A percentile compares a stretch with the other conserved stretches of the same genome.
Evolutionary conservation across 495 filamentous ascomycete species (phyloP).

Genomic region (Recurvomyces mirabilis): DNA sequence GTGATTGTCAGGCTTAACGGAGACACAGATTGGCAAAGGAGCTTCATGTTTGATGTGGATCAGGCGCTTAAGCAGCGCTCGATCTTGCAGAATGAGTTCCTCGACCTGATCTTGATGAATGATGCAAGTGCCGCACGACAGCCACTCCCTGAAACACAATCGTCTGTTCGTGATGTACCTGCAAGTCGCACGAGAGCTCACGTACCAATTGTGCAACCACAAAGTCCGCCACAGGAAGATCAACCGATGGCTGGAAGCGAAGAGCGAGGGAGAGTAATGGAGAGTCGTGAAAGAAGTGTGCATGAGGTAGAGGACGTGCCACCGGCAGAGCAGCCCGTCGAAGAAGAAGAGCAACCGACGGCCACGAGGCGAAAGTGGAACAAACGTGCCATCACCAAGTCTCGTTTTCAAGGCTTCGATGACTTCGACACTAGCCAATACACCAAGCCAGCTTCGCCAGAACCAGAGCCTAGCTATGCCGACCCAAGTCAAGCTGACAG

Average conservation of each 20-base stretch:
- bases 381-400: constrained; percentile 36
- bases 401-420: constrained; percentile 65
- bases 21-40: constrained; percentile 55
- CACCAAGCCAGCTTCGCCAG: constrained; percentile 14
- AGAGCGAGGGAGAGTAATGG: too few species aligned
- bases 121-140: constrained; percentile 60
- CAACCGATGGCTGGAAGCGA: too few species aligned
- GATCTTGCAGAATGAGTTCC: constrained; percentile 82
- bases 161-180: too few species aligned
- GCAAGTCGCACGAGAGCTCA: too few species aligned
- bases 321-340: neutral
- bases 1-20: constrained; percentile 68
- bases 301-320: neutral
- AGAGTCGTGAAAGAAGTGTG: neutral
- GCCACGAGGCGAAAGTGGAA: neutral
- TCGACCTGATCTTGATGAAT: constrained; percentile 74
- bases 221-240: neutral
- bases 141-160: too few species aligned
- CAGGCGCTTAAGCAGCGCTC: constrained; percentile 63
- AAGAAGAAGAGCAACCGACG: constrained; percentile 4
- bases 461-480: neutral
- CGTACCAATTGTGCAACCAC: too few species aligned
- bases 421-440: constrained; percentile 38
- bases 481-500: constrained; percentile 11
- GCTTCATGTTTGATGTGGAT: constrained; percentile 56